phyloP scores from a whole-genome alignment of 306 rosid genomes.

The Dalbergia cultrata region DNA sequence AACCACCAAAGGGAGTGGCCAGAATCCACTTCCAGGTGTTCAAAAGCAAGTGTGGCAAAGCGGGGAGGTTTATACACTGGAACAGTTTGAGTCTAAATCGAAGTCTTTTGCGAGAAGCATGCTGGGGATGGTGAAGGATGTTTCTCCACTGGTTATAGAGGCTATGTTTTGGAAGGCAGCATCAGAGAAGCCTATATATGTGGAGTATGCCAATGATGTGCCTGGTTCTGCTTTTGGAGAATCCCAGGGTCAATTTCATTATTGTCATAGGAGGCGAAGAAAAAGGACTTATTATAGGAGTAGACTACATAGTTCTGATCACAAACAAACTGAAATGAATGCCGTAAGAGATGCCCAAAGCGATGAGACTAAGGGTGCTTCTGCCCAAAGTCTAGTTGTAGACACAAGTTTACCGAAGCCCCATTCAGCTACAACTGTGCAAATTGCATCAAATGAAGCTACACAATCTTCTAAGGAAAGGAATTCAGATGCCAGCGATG shows the following conservation, averaged over 20 bases:
- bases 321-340: conserved; percentile 54
- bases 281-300: conserved; percentile 79
- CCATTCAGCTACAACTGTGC: conserved; percentile 47
- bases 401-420: conserved; percentile 52
- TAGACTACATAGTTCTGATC: conserved; percentile 58
- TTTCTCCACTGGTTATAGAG: conserved; percentile 79
- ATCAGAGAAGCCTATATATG: conserved; percentile 87
- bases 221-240: conserved; percentile 98
- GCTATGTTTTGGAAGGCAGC: conserved; percentile 97
- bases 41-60: conserved; percentile 99
- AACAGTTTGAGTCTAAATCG: conserved; percentile 92
- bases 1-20: conserved; percentile 69
- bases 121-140: conserved; percentile 75
- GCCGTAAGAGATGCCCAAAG: conserved; percentile 40
- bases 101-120: conserved; percentile 71
- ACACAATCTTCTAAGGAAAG: conserved; percentile 60
- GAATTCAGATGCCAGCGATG: conserved; percentile 57
- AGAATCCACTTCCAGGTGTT: conserved; percentile 58
- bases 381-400: conserved; percentile 43
- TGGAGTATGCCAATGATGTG: conserved; percentile 98
- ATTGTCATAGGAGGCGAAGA: conserved; percentile 73
- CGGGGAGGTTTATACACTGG: conserved; percentile 89
- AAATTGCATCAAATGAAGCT: conserved; percentile 56
- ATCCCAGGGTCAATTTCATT: conserved; percentile 73
- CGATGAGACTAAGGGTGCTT: conserved; percentile 46